Conservation (phyloP, 148 eudicot genomes). For the Chenopodium berlandieri region DNA sequence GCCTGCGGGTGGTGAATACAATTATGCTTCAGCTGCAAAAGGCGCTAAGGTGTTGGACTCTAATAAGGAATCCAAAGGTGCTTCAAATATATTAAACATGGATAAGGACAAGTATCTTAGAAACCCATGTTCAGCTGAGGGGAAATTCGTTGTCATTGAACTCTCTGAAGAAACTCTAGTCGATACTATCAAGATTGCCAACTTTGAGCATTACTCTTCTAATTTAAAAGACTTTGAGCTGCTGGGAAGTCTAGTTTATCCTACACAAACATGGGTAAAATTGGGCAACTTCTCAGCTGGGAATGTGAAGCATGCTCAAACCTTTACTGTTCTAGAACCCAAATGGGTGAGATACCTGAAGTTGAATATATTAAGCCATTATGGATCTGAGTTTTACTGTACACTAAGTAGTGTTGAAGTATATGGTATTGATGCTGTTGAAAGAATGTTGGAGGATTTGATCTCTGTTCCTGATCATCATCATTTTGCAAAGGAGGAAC, state of each 20-base stretch:
- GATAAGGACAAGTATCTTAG: conserved; percentile 96
- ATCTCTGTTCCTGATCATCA: conserved; percentile 63
- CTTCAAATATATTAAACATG: conserved; percentile 72
- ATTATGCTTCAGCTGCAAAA: conserved; percentile 88
- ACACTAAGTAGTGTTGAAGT: conserved; percentile 87
- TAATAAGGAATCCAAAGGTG: conserved; percentile 95
- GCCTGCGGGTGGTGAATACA: conserved; percentile 90
- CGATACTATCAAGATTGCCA: conserved; percentile 75
- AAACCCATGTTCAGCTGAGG: conserved; percentile 93
- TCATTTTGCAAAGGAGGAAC: conserved; percentile 32
- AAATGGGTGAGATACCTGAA: conserved; percentile 91
- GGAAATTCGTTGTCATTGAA: conserved; percentile 82
- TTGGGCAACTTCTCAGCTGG: conserved; percentile 90
- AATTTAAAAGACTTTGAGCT: conserved; percentile 88
- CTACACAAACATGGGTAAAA: conserved; percentile 71
- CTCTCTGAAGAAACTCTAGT: conserved; percentile 97
- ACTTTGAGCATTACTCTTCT: conserved; percentile 93
- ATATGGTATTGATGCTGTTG: conserved; percentile 96
- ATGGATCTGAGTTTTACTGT: conserved; percentile 93
- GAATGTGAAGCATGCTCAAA: conserved; percentile 82
- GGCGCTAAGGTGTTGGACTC: conserved; percentile 91
- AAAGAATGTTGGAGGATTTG: conserved; percentile 90
- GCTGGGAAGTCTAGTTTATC: conserved; percentile 72
- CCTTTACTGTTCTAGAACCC: conserved; percentile 76
- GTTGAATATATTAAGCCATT: conserved; percentile 71